Evolutionary conservation across 75 land plant species (phyloP), one percentile per base, ranked within the genome.

Genomic region (Pinus tabuliformis): DNA sequence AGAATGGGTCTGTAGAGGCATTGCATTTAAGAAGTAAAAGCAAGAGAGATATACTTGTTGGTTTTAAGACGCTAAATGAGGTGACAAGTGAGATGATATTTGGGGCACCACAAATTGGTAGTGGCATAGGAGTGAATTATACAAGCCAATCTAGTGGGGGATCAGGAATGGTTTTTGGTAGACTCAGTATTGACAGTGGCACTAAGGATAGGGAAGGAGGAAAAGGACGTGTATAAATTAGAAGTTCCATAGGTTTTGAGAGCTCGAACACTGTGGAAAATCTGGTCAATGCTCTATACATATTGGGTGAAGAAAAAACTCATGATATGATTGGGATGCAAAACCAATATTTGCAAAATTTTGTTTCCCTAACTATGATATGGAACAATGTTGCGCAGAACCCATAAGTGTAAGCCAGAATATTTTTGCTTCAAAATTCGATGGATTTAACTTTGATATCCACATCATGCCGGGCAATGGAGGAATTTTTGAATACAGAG

Each of bases 91-190:
- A 66, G 45, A 37, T 66, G 70, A 66, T 49, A 66, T 66, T 66
- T 66, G 70, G 70, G 70, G 49, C 70, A 20, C 49, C 36, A 45
- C 70, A 66, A 66, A 66, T n/a, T 37, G 20, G 21, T 33, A 18
- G 70, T 66, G 49, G 70, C 49, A 37, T 66, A 39, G 70, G 49
- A 66, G 36, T 66, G 70, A 66, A 66, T 20, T 66, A 66, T 66
- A 36, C 21, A 66, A 39, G 70, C n/a, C 66, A 63, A 22, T 5
- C 66, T 9, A 63, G 37, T 63, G 45, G 70, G 20, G 49, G 52
- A 66, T 66, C 70, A 20, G 70, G 49, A 37, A 39, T 37, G 21
- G 49, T 39, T 66, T 18, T 66, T 39, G 70, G 49, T 6, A 20
- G 70, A 49, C 49, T 20, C 11, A 7, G 13, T 66, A 15, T 66